Conservation (phyloP, 176 grass and related monocot species). For the Triticum monococcum region DNA sequence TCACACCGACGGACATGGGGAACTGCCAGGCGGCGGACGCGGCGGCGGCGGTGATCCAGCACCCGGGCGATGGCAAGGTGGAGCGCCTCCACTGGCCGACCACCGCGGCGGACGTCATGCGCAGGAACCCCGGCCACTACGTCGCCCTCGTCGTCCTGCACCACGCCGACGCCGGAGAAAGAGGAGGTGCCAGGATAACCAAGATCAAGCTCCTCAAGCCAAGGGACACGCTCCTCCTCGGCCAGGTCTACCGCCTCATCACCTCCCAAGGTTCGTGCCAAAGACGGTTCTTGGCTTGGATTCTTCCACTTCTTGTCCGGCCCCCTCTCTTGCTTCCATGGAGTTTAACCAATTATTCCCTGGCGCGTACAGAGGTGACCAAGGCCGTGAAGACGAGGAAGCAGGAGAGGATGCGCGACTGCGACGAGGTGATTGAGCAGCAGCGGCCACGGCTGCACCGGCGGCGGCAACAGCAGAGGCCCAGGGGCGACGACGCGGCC, state of each 20-base stretch:
- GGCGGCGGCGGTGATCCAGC: conserved; percentile 69
- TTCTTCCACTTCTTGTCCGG: not conserved
- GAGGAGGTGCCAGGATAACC: conserved; percentile 38
- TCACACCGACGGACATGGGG: conserved; percentile 40
- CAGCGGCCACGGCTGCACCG: not conserved
- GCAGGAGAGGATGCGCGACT: conserved; percentile 51
- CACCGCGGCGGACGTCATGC: conserved; percentile 61
- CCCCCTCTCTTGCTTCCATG: too few relatives aligned
- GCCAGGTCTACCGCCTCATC: conserved; percentile 87
- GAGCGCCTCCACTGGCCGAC: conserved; percentile 56
- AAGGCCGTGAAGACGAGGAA: conserved; percentile 53
- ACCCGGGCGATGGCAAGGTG: conserved; percentile 62
- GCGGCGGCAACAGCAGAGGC: not conserved
- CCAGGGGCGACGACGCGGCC: not conserved
- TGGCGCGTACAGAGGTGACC: conserved; percentile 45
- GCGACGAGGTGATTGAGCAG: not conserved
- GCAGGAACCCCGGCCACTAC: conserved; percentile 71
- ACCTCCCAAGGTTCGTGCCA: conserved; percentile 62
- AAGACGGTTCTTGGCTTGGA: not conserved
- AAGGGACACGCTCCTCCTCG: conserved; percentile 68
- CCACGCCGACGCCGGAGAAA: not conserved
- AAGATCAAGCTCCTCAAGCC: conserved; percentile 90
- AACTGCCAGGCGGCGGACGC: conserved; percentile 83
- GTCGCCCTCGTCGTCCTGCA: conserved; percentile 59
- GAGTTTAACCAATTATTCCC: not conserved